phyloP scores from a whole-genome alignment of 176 grass and related monocot genomes.

The Areca catechu region DNA sequence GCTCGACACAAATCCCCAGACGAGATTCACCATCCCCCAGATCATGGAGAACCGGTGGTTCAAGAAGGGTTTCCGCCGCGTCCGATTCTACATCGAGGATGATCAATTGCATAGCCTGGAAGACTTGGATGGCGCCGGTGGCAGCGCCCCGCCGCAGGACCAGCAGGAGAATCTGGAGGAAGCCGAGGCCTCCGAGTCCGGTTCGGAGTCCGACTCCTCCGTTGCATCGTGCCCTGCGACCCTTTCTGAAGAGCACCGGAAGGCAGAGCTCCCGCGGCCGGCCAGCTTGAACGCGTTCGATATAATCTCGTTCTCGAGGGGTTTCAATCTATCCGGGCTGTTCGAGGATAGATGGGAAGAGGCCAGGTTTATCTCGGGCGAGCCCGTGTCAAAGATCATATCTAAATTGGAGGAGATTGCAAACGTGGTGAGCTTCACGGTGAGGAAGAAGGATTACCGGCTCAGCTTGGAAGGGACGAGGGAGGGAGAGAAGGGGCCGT shows the following conservation, averaged over 20 bases:
- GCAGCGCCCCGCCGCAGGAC: not conserved
- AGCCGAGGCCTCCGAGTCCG: not conserved
- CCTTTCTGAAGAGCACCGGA: not conserved
- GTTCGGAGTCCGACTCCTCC: constrained; percentile 7
- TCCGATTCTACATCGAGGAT: not conserved
- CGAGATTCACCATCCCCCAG: constrained; percentile 7
- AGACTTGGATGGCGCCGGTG: not conserved
- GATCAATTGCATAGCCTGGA: constrained; percentile 6
- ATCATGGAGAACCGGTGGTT: constrained; percentile 12
- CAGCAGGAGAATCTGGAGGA: not conserved
- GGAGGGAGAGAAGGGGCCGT: constrained; percentile 4
- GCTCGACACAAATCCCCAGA: constrained; percentile 6
- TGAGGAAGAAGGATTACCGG: constrained; percentile 4
- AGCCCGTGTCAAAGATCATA: not conserved
- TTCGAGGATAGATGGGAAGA: constrained; percentile 9
- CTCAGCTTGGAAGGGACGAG: constrained; percentile 17
- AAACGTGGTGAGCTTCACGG: constrained; percentile 11
- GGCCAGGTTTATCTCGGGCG: constrained; percentile 7
- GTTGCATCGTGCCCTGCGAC: not conserved
- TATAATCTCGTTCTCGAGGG: constrained; percentile 13
- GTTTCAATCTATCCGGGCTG: constrained; percentile 9
- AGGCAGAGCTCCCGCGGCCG: not conserved
- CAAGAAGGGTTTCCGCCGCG: constrained; percentile 8
- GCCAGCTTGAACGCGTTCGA: constrained; percentile 10
- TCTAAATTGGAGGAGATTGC: constrained; percentile 12